Conservation (phyloP, 768 basidiomycete genomes). For the Pleurotus salmoneostramineus region DNA sequence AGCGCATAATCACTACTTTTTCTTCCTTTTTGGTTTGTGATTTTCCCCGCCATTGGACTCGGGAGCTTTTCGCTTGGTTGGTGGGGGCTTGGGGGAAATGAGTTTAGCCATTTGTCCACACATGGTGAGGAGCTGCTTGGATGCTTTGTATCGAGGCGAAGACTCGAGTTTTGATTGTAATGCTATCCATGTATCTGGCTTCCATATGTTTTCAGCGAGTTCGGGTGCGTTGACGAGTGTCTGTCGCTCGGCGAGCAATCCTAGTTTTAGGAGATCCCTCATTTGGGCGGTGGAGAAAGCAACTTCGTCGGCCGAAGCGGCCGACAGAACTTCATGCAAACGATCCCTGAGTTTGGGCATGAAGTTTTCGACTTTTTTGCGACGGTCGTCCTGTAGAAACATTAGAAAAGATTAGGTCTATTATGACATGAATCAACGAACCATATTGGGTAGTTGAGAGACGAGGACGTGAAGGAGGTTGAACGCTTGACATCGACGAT, state of each 20-base stretch:
- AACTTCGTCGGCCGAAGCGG: conserved; percentile 43
- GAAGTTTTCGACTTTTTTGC: conserved; percentile 43
- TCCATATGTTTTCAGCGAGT: conserved; percentile 47
- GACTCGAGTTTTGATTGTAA: conserved; percentile 43
- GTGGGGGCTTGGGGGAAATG: conserved; percentile 15
- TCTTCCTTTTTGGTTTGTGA: conserved; percentile 22
- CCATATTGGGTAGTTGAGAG: conserved; percentile 46
- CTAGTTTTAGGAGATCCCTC: conserved; percentile 79
- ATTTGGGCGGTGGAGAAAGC: conserved; percentile 57
- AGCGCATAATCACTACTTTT: conserved; percentile 17
- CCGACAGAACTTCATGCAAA: conserved; percentile 43
- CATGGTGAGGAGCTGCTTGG: conserved; percentile 55
- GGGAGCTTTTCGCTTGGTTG: conserved; percentile 31
- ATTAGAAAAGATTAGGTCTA: conserved; percentile 16
- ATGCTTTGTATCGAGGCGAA: conserved; percentile 60
- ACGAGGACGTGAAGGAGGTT: conserved; percentile 66
- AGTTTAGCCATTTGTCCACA: conserved; percentile 55
- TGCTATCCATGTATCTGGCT: conserved; percentile 49
- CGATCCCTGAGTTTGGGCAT: conserved; percentile 45
- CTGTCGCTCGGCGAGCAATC: conserved; percentile 59
- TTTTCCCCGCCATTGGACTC: conserved; percentile 16
- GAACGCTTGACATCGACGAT: conserved; percentile 72
- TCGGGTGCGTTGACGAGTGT: conserved; percentile 37
- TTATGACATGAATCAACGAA: conserved; percentile 25
- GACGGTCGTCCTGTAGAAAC: conserved; percentile 17